Evolutionary conservation across 371 early-diverging fungal genomes (phyloP), one percentile per base, ranked within the genome.

Genomic region (Mortierella sp.): DNA sequence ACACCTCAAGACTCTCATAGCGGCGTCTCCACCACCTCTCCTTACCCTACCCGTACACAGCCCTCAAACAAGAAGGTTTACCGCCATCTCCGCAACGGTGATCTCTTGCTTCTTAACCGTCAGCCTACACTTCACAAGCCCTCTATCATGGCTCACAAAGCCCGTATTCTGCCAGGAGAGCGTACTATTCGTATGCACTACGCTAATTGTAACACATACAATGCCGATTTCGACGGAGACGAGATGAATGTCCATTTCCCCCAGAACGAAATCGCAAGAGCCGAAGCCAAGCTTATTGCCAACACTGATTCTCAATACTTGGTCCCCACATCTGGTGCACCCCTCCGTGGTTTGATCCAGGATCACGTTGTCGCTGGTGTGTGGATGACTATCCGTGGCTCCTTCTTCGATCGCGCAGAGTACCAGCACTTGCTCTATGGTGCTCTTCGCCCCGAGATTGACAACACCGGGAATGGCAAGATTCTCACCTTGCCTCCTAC

Each of bases 201-300:
- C 85, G 98, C 98, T 62, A 95, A 93, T 85, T 97, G 97, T 88
- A 98, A 98, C 84, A 94, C 97, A 10, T 97, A 97, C 83, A 99
- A 99, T 86, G 99, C 99, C 68, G 99, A 99, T 92, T 99, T 99
- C 88, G 99, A 99, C 87, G 99, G 99, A 84, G 99, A 99, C 88
- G 99, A 99, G 88, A 99, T 99, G 99, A 99, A 99, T 87, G 93
- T 99, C 75, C 99, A 99, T 88, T 99, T 99, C 83, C 99, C 99
- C 43, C 99, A 99, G 87, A 96, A 95, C 86, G 96, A 98, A 86
- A 87, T 96, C 62, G 97, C 98, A 16, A 91, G 97, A 62, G 95
- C 99, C 37, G 99, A 99, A 88, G 98, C 98, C 43, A 89, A 93
- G 75, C 83, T 97, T 74, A 97, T 99, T 73, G 97, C 97, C 69